These are phyloP conservation scores for Mollisiaceae sp. DNA, from an alignment of 2,329 filamentous ascomycete genomes.

Conservation along the genomic window DNA sequence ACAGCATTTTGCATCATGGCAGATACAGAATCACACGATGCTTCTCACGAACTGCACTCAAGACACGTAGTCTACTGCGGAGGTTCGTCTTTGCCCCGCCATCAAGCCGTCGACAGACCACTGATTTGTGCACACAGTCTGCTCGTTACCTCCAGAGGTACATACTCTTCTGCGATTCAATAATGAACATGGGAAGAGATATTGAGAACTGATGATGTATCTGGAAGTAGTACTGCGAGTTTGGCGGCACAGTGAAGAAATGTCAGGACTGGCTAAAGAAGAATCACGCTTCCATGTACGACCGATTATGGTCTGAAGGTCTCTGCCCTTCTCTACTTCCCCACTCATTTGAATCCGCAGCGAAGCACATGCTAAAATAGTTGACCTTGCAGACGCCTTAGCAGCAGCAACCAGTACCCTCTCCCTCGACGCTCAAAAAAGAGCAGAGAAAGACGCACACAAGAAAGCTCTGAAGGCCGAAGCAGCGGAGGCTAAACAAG, in stretches of 20 bases:
- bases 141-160: conserved; percentile 70
- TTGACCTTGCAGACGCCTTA: conserved; percentile 66
- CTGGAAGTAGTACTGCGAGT: conserved; percentile 87
- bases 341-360: not conserved
- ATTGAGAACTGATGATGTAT: conserved; percentile 27
- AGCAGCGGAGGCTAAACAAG: conserved; percentile 81
- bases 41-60: conserved; percentile 40
- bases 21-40: conserved; percentile 36
- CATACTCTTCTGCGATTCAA: conserved; percentile 9
- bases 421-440: conserved; percentile 89
- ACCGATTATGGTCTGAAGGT: conserved; percentile 86
- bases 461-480: conserved; percentile 97
- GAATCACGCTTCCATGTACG: conserved; percentile 75
- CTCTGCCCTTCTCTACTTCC: conserved; percentile 30
- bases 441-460: conserved; percentile 91
- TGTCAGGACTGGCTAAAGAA: conserved; percentile 94
- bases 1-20: conserved; percentile 32
- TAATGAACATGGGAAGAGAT: not conserved
- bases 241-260: conserved; percentile 94
- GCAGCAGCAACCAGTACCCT: conserved; percentile 84
- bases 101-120: conserved; percentile 21
- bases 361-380: conserved; percentile 5
- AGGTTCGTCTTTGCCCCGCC: conserved; percentile 38
- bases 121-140: conserved; percentile 52
- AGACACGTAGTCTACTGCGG: conserved; percentile 43